Conservation (phyloP, 495 filamentous ascomycete species). For the Penicillium odoratum region DNA sequence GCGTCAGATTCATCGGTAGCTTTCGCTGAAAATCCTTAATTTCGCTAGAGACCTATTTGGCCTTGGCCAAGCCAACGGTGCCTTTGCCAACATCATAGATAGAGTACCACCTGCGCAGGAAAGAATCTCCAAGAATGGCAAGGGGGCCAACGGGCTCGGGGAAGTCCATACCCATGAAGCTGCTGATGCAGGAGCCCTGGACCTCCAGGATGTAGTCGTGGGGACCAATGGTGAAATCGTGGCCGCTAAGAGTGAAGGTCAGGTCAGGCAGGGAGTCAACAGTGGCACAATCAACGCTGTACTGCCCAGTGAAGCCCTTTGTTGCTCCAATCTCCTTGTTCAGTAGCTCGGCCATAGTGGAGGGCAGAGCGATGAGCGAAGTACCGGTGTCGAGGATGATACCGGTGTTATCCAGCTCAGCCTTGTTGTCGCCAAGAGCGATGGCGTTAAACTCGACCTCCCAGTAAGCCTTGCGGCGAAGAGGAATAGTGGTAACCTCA, state of each 20-base stretch:
- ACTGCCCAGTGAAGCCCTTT: constrained; percentile 95
- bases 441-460: constrained; percentile 95
- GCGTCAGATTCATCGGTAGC: constrained; percentile 13
- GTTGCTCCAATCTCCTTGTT: constrained; percentile 98
- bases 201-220: constrained; percentile 97
- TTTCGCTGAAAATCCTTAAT: constrained; percentile 6
- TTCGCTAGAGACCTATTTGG: constrained; percentile 54
- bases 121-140: constrained; percentile 95
- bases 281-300: constrained; percentile 85
- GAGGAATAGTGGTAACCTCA: constrained; percentile 86
- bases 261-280: constrained; percentile 82
- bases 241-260: constrained; percentile 80
- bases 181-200: constrained; percentile 91
- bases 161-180: constrained; percentile 98
- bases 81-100: constrained; percentile 89
- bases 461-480: constrained; percentile 99
- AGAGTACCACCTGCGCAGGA: constrained; percentile 96
- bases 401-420: constrained; percentile 89
- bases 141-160: constrained; percentile 87
- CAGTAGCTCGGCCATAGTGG: constrained; percentile 90
- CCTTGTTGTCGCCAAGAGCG: constrained; percentile 76
- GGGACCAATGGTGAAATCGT: constrained; percentile 86
- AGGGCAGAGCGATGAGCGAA: constrained; percentile 94
- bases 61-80: constrained; percentile 82
- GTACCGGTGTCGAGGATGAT: constrained; percentile 98